Evolutionary conservation across 2,329 filamentous ascomycete species (phyloP).

Genomic region (Bipolaris gigantea): DNA sequence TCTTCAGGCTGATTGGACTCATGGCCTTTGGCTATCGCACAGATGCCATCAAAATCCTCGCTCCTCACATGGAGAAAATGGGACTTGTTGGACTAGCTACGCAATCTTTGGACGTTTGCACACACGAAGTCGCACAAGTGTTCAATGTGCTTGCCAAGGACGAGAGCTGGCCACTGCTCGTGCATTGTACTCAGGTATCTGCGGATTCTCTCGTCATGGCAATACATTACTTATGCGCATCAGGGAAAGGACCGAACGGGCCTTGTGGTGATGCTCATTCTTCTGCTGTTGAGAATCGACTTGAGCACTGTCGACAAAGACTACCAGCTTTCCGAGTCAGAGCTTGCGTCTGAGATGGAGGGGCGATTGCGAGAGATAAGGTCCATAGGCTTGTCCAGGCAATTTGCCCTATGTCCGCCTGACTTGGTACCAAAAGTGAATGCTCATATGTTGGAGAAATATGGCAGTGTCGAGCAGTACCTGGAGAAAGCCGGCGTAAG

Average conservation of each 20-base stretch:
- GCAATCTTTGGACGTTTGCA: conserved; percentile 70
- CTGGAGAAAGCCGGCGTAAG: conserved; percentile 26
- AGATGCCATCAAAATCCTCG: conserved; percentile 70
- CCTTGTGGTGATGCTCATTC: conserved; percentile 66
- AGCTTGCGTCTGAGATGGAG: conserved; percentile 63
- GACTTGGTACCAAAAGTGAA: conserved; percentile 65
- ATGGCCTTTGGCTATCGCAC: conserved; percentile 68
- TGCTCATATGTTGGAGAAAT: conserved; percentile 60
- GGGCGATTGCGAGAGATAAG: conserved; percentile 68
- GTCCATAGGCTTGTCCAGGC: conserved; percentile 68
- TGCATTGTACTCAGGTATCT: conserved; percentile 71
- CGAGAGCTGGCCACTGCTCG: conserved; percentile 63
- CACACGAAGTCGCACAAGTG: conserved; percentile 60
- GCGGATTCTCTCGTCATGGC: no score
- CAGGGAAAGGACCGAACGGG: conserved; percentile 85
- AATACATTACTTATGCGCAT: no score
- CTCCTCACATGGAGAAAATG: conserved; percentile 68
- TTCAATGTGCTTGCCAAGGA: conserved; percentile 55
- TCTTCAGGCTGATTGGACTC: conserved; percentile 64
- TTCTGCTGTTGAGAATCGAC: conserved; percentile 65
- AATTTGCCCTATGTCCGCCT: conserved; percentile 66
- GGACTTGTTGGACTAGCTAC: conserved; percentile 72
- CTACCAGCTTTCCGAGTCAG: conserved; percentile 67
- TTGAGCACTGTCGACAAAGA: conserved; percentile 66
- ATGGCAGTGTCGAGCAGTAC: conserved; percentile 70